Base-by-base conservation (phyloP, 148 eudicot genomes). In the Rhododendron vialii region DNA sequence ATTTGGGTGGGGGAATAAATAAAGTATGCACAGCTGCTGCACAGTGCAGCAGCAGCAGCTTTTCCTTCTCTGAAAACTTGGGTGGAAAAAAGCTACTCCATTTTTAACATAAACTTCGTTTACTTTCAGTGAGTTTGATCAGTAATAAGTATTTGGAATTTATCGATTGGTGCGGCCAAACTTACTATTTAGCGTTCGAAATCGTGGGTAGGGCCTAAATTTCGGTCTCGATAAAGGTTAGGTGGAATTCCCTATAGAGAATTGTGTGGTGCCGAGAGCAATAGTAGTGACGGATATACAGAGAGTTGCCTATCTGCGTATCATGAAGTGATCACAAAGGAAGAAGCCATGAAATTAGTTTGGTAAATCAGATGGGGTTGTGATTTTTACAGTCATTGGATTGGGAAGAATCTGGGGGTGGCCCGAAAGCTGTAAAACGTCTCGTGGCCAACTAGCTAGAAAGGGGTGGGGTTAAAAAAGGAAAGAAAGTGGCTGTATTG, bases 401-500 rank as follows among this genome's bases (percentile, higher is more conserved):
- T 20, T 11, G 61, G 35, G 67, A 80, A 35, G 81, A 74, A 43
- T 18, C 26, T 36, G 41, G 51, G 22, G 17, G 69, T 24, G 61
- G 89, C 36, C 77, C 63, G 48, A 87, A 89, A 89, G 89, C 86
- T 89, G 89, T 61, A 57, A 41, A 83, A 51, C 65, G 75, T 84
- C 81, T 84, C 80, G 80, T 86, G 89, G 91, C 88, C 91, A 90
- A 86, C 92, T 82, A 84, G 82, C 92, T 79, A 84, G 79, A 87
- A 87, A 90, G 79, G 86, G 20, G 79, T 78, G 20, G 2, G 18
- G 24, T 6, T 53, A 55, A 76, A 53, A 26, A 85, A 57, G 24
- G 50, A 22, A 84, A 84, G 71, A 6, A 28, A 75, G 33, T 24
- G 69, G n/a, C 47, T 51, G 36, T 10, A 79, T 41, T 50, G 73